Base-by-base conservation (phyloP, 805 yeast genomes). In the Maudiozyma turicensis region DNA sequence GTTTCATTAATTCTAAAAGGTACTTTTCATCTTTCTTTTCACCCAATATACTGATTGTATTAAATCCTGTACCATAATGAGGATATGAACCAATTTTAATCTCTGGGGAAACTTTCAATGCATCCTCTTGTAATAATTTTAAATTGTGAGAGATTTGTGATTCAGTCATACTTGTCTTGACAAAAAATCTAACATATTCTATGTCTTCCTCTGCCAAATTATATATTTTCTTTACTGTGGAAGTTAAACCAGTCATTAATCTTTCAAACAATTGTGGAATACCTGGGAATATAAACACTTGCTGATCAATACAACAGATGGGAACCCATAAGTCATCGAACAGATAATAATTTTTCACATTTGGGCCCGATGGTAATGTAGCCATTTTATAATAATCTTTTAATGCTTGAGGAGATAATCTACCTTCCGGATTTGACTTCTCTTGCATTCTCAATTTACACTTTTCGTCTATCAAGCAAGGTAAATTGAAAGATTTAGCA, bases 51-150 rank as follows among this genome's bases (percentile, higher is more conserved):
- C 95, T 84, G 15, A 88, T 78, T 0, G 95, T 86, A 55, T 78
- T 83, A 48, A 78, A 68, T 0, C 76, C 73, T 65, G 78, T 74
- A 13, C 74, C 73, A 67, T 77, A 74, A 64, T 88, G 96, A 1
- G 96, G 96, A 61, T 88, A 88, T 34, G 90, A 82, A 3, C 96
- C 96, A 44, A 88, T 73, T 59, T 87, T 88, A 46, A 87, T 72
- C 34, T 61, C 62, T 15, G 52, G 49, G 5, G 67, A 64, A 5
- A 58, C 53, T 5, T 56, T 50, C 5, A 58, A 57, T 20, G 71
- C 70, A 42, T 65, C 64, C 2, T 59, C 58, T 55, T 86, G 93
- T 31, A 84, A 61, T 1, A 67, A 58, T 1, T 76, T 58, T 52
- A 87, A 68, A 47, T 70, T 77, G 3, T 85, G 81, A 0, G 95